Evolutionary conservation across 1,284 basidiomycete species (phyloP).

Genomic region (Sparassis latifolia): DNA sequence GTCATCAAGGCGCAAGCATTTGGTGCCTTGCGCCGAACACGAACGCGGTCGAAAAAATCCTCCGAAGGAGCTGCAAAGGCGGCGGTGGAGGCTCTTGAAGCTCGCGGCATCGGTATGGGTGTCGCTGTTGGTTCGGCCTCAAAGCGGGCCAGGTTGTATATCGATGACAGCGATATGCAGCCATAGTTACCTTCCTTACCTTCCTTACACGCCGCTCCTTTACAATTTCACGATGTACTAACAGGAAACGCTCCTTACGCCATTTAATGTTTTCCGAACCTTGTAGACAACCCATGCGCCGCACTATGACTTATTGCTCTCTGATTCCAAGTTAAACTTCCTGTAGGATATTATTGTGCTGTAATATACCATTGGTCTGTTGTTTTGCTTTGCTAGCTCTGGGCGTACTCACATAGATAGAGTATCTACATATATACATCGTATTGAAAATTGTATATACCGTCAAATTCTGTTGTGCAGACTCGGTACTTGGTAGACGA

Average conservation of each 20-base stretch:
- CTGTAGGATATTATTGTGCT: slow-evolving; percentile 22
- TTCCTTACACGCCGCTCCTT: no score
- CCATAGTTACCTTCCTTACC: slow-evolving; percentile 13
- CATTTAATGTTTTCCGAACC: slow-evolving; percentile 10
- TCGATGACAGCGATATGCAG: slow-evolving; percentile 45
- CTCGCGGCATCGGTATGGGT: slow-evolving; percentile 64
- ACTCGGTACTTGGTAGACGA: no score
- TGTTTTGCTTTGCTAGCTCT: slow-evolving; percentile 5
- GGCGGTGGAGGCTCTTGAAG: slow-evolving; percentile 70
- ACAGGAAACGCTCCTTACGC: slow-evolving; percentile 9
- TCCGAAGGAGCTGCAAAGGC: slow-evolving; percentile 69
- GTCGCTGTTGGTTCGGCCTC: slow-evolving; percentile 37
- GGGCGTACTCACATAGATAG: no score
- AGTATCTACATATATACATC: no score
- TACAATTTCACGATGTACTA: slow-evolving; percentile 3
- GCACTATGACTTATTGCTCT: slow-evolving; percentile 20
- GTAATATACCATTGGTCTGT: slow-evolving; percentile 18
- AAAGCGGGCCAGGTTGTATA: slow-evolving; percentile 50
- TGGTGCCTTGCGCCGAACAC: slow-evolving; percentile 71
- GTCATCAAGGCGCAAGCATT: slow-evolving; percentile 85
- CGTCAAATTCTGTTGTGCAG: no score
- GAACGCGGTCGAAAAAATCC: slow-evolving; percentile 62
- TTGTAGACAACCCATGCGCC: slow-evolving; percentile 16
- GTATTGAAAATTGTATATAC: no score
- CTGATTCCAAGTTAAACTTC: slow-evolving; percentile 18